A percentile compares a stretch with the other conserved stretches of the same genome.
phyloP scores from a whole-genome alignment of 805 yeast species.

The Yarrowia osloensis region DNA sequence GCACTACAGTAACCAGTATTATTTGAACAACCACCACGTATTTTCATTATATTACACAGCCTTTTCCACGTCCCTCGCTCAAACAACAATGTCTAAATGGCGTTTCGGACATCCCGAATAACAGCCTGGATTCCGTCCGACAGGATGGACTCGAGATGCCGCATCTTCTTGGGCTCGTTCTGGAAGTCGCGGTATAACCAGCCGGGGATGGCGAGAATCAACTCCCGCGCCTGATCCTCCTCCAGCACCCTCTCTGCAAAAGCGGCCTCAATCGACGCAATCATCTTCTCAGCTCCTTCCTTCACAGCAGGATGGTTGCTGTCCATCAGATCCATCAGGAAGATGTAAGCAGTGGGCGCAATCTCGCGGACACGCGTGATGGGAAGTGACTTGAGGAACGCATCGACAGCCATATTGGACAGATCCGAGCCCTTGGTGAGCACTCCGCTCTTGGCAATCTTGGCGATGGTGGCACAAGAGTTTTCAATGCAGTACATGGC shows the following conservation, averaged over 20 bases:
- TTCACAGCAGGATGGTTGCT: constrained; percentile 60
- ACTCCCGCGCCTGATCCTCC: not conserved
- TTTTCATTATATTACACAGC: not conserved
- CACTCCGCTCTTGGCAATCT: constrained; percentile 62
- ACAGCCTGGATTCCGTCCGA: constrained; percentile 9
- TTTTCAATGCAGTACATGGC: constrained; percentile 85
- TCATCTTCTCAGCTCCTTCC: constrained; percentile 17
- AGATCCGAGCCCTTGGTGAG: constrained; percentile 54
- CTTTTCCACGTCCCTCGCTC: not conserved
- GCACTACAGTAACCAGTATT: not conserved
- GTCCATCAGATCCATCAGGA: constrained; percentile 70
- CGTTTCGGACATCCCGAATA: constrained; percentile 9
- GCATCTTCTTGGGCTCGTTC: constrained; percentile 24
- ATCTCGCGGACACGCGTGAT: constrained; percentile 81
- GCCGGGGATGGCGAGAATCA: constrained; percentile 15
- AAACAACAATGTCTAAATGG: constrained; percentile 6
- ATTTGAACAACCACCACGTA: not conserved
- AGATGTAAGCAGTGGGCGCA: constrained; percentile 81
- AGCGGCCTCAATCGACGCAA: constrained; percentile 4
- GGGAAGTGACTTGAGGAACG: constrained; percentile 83
- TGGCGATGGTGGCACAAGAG: constrained; percentile 79
- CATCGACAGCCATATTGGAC: constrained; percentile 57
- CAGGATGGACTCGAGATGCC: constrained; percentile 5
- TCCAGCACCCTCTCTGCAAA: not conserved
- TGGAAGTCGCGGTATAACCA: constrained; percentile 22